Evolutionary conservation across 768 basidiomycete genomes (phyloP).

Genomic region (Lactifluus rugatus): DNA sequence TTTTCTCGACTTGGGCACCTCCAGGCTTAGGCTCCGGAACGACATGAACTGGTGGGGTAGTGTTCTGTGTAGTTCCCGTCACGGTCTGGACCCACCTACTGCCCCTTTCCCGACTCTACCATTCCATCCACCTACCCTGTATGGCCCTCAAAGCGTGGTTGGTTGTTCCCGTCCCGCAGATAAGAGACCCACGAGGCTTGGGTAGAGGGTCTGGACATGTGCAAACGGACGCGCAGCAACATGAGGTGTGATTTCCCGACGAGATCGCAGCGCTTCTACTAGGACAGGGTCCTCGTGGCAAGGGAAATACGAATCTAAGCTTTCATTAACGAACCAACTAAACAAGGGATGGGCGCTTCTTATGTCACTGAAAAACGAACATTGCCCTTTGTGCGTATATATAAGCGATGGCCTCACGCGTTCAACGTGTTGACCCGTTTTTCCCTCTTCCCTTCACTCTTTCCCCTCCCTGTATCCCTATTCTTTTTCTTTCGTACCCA

Average conservation of each 20-base stretch:
- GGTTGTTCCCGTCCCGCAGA: not conserved
- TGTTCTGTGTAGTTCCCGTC: not conserved
- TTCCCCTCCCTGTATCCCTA: not conserved
- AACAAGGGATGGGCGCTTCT: constrained; percentile 5
- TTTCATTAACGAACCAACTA: constrained; percentile 4
- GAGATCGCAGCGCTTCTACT: constrained; percentile 4
- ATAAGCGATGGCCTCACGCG: constrained; percentile 20
- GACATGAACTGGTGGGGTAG: not conserved
- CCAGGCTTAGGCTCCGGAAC: not conserved
- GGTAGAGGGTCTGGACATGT: constrained; percentile 4
- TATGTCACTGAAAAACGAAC: constrained; percentile 5
- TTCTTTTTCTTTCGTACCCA: not conserved
- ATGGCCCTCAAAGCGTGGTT: not conserved
- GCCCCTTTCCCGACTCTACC: not conserved
- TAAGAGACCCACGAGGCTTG: constrained; percentile 12
- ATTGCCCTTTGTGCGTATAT: constrained; percentile 8
- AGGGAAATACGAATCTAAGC: not conserved
- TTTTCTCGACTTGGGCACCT: not conserved
- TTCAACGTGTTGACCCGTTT: constrained; percentile 19
- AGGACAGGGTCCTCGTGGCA: constrained; percentile 8
- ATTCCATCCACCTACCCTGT: not conserved
- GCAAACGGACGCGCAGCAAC: not conserved
- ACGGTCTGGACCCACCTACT: not conserved
- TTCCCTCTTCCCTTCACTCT: constrained; percentile 14
- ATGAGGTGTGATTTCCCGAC: constrained; percentile 6